Evolutionary conservation across 495 filamentous ascomycete genomes (phyloP), one percentile per base, ranked within the genome.

Genomic region (Aspergillus heteromorphus): DNA sequence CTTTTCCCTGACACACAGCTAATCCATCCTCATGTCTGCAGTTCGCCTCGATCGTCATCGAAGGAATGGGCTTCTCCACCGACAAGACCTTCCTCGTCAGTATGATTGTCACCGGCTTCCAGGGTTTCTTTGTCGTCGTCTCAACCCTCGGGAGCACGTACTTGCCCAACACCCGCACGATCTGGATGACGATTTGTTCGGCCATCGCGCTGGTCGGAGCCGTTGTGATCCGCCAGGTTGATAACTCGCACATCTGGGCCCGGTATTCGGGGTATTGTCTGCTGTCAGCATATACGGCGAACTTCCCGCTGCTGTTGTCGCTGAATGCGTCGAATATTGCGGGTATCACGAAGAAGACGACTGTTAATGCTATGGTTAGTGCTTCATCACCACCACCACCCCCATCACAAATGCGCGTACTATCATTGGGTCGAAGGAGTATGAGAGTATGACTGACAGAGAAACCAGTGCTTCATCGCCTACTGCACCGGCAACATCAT

Each of bases 401-500:
- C n/a, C n/a, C n/a, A n/a, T n/a, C n/a, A n/a, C n/a, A n/a, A n/a
- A n/a, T n/a, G n/a, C n/a, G n/a, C n/a, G n/a, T n/a, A n/a, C n/a
- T n/a, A n/a, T n/a, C n/a, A n/a, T n/a, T n/a, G n/a, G n/a, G n/a
- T n/a, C n/a, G n/a, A n/a, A n/a, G n/a, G n/a, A n/a, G n/a, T n/a
- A n/a, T n/a, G n/a, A n/a, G n/a, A n/a, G n/a, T n/a, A n/a, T n/a
- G n/a, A n/a, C n/a, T n/a, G n/a, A n/a, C n/a, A n/a, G n/a, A n/a
- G n/a, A n/a, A 19, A 11, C 16, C 54, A 57, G 55, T 40, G 53
- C 40, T 65, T 65, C 29, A 51, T 65, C 18, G 59, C 41, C 7
- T 62, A 79, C 55, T 80, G 75, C 49, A 60, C 77, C 9, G 77
- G 77, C 3, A 65, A 65, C 25, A 59, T 62, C 42, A 52, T 57